These are phyloP conservation scores for Clavispora phyllophila DNA, from an alignment of 805 yeast species.

Conservation along the genomic window DNA sequence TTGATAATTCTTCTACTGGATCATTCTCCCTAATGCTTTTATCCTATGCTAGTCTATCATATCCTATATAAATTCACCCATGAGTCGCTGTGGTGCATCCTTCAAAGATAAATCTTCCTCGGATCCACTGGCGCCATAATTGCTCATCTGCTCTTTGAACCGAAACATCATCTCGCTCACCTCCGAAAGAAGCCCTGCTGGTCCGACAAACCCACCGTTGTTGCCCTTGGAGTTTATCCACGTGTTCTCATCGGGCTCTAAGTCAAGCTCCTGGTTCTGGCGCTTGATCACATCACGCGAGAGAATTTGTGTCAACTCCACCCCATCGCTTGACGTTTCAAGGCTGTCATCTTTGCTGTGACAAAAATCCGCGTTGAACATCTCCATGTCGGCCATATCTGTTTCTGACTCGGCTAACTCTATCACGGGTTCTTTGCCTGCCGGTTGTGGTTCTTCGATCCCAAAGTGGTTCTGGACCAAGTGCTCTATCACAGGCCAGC, in stretches of 20 bases:
- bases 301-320: slow-evolving; percentile 17
- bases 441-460: slow-evolving; percentile 4
- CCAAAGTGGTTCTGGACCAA: slow-evolving; percentile 63
- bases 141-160: slow-evolving; percentile 28
- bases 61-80: slow-evolving; percentile 8
- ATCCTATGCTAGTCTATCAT: neutral
- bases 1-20: too few relatives aligned
- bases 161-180: slow-evolving; percentile 54
- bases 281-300: slow-evolving; percentile 32
- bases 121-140: slow-evolving; percentile 1
- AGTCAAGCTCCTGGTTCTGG: slow-evolving; percentile 34
- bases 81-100: slow-evolving; percentile 2
- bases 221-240: slow-evolving; percentile 51
- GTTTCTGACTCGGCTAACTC: neutral
- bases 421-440: too few relatives aligned
- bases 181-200: slow-evolving; percentile 65
- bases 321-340: slow-evolving; percentile 11
- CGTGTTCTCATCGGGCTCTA: slow-evolving; percentile 25
- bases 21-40: neutral
- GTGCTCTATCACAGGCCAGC: slow-evolving; percentile 91
- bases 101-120: neutral
- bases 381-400: neutral
- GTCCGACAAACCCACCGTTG: slow-evolving; percentile 51
- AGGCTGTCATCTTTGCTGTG: neutral
- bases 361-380: neutral